phyloP scores from a whole-genome alignment of 768 basidiomycete genomes.

The Leccinum obscurum region DNA sequence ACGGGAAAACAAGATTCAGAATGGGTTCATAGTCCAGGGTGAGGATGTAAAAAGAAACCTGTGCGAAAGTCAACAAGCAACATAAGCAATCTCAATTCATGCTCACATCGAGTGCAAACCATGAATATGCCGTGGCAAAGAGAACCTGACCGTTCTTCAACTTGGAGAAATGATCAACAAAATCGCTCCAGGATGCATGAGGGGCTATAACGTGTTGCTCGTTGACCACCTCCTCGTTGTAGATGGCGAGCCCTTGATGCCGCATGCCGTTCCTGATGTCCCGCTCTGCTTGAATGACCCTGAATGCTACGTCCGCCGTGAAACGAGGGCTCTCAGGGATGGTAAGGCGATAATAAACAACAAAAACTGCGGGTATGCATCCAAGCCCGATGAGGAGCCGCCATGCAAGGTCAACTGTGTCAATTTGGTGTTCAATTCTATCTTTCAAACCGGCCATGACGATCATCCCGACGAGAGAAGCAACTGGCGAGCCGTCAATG shows the following conservation, averaged over 20 bases:
- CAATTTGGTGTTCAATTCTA: slow-evolving; percentile 39
- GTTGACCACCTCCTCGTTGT: slow-evolving; percentile 50
- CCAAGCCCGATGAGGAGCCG: slow-evolving; percentile 84
- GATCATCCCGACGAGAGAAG: slow-evolving; percentile 63
- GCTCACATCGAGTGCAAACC: slow-evolving; percentile 82
- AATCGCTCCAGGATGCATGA: slow-evolving; percentile 66
- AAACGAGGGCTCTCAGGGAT: slow-evolving; percentile 89
- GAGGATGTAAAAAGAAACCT: slow-evolving; percentile 85
- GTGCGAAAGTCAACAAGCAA: neutral
- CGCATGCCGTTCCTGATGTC: slow-evolving; percentile 69
- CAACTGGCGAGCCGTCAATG: slow-evolving; percentile 37
- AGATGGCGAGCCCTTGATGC: slow-evolving; percentile 43
- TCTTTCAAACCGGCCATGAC: slow-evolving; percentile 64
- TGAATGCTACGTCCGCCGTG: slow-evolving; percentile 85
- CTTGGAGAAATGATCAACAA: slow-evolving; percentile 60
- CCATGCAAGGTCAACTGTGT: slow-evolving; percentile 73
- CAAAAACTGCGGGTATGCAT: slow-evolving; percentile 71
- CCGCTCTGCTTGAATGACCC: slow-evolving; percentile 64
- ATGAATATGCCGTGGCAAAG: slow-evolving; percentile 72
- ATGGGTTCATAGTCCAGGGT: slow-evolving; percentile 60
- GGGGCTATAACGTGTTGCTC: slow-evolving; percentile 59
- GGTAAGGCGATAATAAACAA: slow-evolving; percentile 86
- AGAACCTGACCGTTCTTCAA: slow-evolving; percentile 78
- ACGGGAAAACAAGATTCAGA: neutral
- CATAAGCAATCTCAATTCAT: slow-evolving; percentile 10